phyloP scores from a whole-genome alignment of 768 basidiomycete species.

The Galerina marginata region DNA sequence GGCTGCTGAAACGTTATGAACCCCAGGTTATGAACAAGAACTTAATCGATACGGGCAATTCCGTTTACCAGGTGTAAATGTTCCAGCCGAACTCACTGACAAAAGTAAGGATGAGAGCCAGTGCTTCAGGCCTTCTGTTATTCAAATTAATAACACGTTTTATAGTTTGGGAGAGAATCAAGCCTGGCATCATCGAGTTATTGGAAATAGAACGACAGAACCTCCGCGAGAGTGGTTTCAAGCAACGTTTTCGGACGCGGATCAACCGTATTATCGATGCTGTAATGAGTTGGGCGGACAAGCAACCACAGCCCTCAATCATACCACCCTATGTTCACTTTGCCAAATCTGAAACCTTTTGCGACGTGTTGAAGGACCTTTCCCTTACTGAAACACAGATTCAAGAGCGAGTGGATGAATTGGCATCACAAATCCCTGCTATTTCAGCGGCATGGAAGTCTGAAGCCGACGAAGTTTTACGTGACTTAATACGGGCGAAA shows the following conservation, averaged over 20 bases:
- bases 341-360: slow-evolving; percentile 26
- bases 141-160: neutral
- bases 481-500: slow-evolving; percentile 17
- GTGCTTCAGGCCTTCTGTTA: neutral
- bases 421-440: slow-evolving; percentile 9
- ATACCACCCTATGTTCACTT: slow-evolving; percentile 21
- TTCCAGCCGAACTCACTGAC: slow-evolving; percentile 28
- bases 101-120: slow-evolving; percentile 17
- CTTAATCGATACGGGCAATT: slow-evolving; percentile 7
- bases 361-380: slow-evolving; percentile 25
- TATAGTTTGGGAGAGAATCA: slow-evolving; percentile 32
- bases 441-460: slow-evolving; percentile 26
- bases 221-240: neutral
- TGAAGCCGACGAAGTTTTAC: slow-evolving; percentile 23
- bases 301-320: slow-evolving; percentile 5
- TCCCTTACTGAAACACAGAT: neutral
- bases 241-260: neutral
- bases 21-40: slow-evolving; percentile 9
- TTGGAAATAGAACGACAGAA: slow-evolving; percentile 19
- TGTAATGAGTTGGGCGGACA: neutral
- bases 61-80: slow-evolving; percentile 23
- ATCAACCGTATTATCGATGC: neutral
- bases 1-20: neutral
- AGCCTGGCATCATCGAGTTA: slow-evolving; percentile 22
- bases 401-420: slow-evolving; percentile 9